phyloP scores from a whole-genome alignment of 2,329 filamentous ascomycete species.

The Fusarium devonianum region DNA sequence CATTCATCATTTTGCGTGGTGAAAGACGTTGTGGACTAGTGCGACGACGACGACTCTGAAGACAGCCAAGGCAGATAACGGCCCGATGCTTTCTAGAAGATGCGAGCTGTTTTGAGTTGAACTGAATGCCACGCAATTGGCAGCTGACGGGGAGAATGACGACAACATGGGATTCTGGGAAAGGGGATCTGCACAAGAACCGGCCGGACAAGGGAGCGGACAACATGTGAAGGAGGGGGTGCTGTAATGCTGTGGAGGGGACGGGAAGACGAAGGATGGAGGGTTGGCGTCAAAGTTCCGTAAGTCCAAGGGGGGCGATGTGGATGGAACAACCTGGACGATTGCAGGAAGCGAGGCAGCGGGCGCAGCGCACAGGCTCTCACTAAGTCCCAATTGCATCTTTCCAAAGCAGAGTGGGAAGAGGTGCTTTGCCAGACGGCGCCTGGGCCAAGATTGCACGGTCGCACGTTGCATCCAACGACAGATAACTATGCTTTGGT shows the following conservation, averaged over 20 bases:
- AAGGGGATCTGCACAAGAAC: slow-evolving; percentile 1
- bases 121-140: slow-evolving; percentile 19
- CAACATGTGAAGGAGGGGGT: slow-evolving; percentile 1
- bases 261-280: slow-evolving; percentile 20
- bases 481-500: no score
- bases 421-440: no score
- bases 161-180: slow-evolving; percentile 7
- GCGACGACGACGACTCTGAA: slow-evolving; percentile 1
- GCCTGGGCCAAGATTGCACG: slow-evolving; percentile 19
- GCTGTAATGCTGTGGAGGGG: no score
- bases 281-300: slow-evolving; percentile 11
- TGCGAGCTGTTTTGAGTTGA: no score
- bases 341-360: slow-evolving; percentile 18
- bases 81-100: slow-evolving; percentile 1
- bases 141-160: slow-evolving; percentile 8
- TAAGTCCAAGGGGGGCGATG: slow-evolving; percentile 4
- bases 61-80: slow-evolving; percentile 1
- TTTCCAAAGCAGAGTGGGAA: no score
- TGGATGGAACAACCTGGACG: slow-evolving; percentile 8
- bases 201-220: no score
- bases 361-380: slow-evolving; percentile 33
- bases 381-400: no score
- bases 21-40: background rate
- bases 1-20: background rate
- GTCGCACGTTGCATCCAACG: slow-evolving; percentile 31